Evolutionary conservation across 2,329 filamentous ascomycete species (phyloP).

Genomic region (Byssochlamys sp.): DNA sequence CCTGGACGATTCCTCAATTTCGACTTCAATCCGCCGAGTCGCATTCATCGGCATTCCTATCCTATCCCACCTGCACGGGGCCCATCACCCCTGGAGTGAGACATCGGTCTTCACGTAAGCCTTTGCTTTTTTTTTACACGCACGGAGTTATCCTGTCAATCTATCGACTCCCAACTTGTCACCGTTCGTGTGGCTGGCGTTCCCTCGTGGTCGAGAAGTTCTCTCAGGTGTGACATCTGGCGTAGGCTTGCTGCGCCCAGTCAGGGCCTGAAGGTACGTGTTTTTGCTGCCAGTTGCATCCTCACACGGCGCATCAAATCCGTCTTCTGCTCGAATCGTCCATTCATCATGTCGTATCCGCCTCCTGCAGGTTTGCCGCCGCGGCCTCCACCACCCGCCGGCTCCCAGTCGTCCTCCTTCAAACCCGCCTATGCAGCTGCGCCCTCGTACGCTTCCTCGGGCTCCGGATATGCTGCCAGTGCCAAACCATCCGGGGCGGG

Average conservation of each 20-base stretch:
- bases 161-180: not conserved
- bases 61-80: not conserved
- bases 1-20: no score
- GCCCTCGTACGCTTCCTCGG: slow-evolving; percentile 23
- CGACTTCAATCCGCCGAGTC: no score
- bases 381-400: slow-evolving; percentile 57
- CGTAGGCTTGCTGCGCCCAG: slow-evolving; percentile 24
- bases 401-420: slow-evolving; percentile 31
- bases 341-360: slow-evolving; percentile 69
- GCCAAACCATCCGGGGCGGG: slow-evolving; percentile 16
- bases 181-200: not conserved
- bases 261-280: slow-evolving; percentile 34
- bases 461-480: slow-evolving; percentile 24
- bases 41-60: not conserved
- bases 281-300: slow-evolving; percentile 23
- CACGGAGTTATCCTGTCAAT: not conserved
- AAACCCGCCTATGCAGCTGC: slow-evolving; percentile 45
- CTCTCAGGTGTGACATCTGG: slow-evolving; percentile 25
- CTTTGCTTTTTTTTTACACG: not conserved
- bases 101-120: not conserved
- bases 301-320: slow-evolving; percentile 19
- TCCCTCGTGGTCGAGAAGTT: slow-evolving; percentile 2
- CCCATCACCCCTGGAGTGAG: not conserved
- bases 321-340: slow-evolving; percentile 26
- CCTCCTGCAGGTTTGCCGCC: slow-evolving; percentile 80